phyloP scores from a whole-genome alignment of 768 basidiomycete genomes.

The Baorangia bicolor region DNA sequence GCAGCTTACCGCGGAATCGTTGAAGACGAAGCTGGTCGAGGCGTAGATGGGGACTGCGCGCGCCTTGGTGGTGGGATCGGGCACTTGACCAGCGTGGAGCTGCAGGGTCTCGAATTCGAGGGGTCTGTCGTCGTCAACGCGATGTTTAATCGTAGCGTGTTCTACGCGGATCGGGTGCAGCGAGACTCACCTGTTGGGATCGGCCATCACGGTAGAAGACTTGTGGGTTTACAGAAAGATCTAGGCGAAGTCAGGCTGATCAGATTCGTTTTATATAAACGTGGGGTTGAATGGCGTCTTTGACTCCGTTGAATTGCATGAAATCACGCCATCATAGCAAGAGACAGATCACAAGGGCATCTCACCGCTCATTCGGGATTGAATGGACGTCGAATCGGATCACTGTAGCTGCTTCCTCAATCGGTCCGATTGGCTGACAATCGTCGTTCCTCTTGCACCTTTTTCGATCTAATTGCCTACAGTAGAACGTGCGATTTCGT shows the following conservation, averaged over 20 bases:
- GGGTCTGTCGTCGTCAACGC: conserved; percentile 17
- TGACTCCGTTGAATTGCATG: background rate
- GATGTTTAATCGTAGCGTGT: background rate
- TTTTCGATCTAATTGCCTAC: no score
- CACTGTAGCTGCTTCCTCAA: no score
- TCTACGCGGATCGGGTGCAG: background rate
- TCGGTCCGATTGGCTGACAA: no score
- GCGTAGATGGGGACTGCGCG: conserved; percentile 66
- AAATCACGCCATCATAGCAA: conserved; percentile 11
- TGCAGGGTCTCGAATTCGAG: conserved; percentile 64
- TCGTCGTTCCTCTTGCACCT: no score
- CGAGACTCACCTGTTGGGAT: conserved; percentile 21
- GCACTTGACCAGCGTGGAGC: conserved; percentile 58
- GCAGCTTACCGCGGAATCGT: conserved; percentile 45
- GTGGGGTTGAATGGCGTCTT: no score
- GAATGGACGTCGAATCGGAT: no score
- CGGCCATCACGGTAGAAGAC: conserved; percentile 16
- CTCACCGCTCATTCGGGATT: no score
- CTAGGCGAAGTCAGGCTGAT: no score
- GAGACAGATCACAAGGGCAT: no score
- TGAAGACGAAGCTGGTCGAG: conserved; percentile 54
- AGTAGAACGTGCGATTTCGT: no score
- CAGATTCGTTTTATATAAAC: background rate
- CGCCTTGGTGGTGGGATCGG: conserved; percentile 54
- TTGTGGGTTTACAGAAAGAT: background rate